These are phyloP conservation scores for Blumeria graminis DNA, from an alignment of 2,329 filamentous ascomycete species.

Conservation along the genomic window DNA sequence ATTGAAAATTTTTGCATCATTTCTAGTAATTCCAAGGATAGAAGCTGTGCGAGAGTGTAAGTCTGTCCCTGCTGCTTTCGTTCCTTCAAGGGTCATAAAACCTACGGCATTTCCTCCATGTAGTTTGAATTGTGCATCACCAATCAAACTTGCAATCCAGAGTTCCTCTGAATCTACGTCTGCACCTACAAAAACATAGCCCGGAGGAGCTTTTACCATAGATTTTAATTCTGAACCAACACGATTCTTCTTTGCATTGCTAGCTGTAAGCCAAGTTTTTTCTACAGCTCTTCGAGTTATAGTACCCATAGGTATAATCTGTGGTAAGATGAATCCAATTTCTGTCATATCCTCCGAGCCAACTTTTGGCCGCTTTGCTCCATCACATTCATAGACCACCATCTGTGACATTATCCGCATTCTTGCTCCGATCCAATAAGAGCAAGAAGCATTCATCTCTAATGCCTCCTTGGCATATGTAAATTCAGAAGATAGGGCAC, in stretches of 20 bases:
- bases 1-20: constrained; percentile 94
- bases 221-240: constrained; percentile 93
- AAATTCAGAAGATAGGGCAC: constrained; percentile 67
- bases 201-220: constrained; percentile 78
- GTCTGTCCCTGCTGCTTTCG: constrained; percentile 81
- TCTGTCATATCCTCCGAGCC: constrained; percentile 6
- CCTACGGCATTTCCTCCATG: constrained; percentile 94
- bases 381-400: constrained; percentile 63
- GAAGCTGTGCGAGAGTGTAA: constrained; percentile 79
- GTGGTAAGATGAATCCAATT: constrained; percentile 72
- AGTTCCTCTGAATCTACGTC: constrained; percentile 95
- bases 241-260: constrained; percentile 86
- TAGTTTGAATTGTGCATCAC: constrained; percentile 81
- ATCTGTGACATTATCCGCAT: constrained; percentile 89
- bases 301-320: constrained; percentile 95
- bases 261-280: constrained; percentile 94
- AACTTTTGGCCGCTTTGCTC: constrained; percentile 9
- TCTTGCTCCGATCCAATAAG: constrained; percentile 94
- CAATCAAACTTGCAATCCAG: constrained; percentile 91
- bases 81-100: constrained; percentile 96
- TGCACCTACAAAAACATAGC: constrained; percentile 84
- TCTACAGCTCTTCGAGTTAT: constrained; percentile 86
- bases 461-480: constrained; percentile 79
- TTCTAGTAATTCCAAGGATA: constrained; percentile 82
- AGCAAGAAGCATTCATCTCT: constrained; percentile 96